phyloP scores from a whole-genome alignment of 2,329 filamentous ascomycete species.

The Fusarium acutatum region DNA sequence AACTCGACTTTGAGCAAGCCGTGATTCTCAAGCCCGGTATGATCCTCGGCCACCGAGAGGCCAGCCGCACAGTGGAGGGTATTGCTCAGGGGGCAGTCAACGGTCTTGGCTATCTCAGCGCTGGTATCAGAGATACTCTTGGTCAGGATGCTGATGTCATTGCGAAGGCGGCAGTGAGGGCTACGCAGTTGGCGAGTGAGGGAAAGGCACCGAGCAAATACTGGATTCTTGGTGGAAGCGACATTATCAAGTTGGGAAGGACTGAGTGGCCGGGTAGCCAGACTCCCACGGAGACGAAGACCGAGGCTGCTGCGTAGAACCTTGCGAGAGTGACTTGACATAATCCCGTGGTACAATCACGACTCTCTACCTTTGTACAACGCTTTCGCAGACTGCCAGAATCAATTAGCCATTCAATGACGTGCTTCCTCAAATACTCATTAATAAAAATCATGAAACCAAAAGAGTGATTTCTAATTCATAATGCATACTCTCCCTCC shows the following conservation, averaged over 20 bases:
- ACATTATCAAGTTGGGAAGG: constrained; percentile 74
- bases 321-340: not conserved
- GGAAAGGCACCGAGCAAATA: constrained; percentile 67
- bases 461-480: not conserved
- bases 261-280: constrained; percentile 59
- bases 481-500: not conserved
- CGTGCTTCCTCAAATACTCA: not conserved
- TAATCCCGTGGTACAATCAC: not conserved
- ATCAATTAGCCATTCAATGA: not conserved
- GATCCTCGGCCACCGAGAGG: constrained; percentile 75
- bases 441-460: not conserved
- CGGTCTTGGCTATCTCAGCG: constrained; percentile 62
- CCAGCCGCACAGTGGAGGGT: constrained; percentile 66
- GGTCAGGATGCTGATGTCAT: constrained; percentile 81
- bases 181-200: constrained; percentile 64
- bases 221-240: constrained; percentile 67
- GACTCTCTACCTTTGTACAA: not conserved
- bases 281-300: constrained; percentile 12
- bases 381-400: not conserved
- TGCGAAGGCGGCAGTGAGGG: constrained; percentile 70
- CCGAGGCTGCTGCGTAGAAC: not conserved
- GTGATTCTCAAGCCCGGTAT: constrained; percentile 79
- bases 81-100: constrained; percentile 64
- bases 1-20: constrained; percentile 77
- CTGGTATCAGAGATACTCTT: constrained; percentile 68